These are phyloP conservation scores for Lentinula sp. DNA, from an alignment of 768 basidiomycete genomes.

Conservation along the genomic window DNA sequence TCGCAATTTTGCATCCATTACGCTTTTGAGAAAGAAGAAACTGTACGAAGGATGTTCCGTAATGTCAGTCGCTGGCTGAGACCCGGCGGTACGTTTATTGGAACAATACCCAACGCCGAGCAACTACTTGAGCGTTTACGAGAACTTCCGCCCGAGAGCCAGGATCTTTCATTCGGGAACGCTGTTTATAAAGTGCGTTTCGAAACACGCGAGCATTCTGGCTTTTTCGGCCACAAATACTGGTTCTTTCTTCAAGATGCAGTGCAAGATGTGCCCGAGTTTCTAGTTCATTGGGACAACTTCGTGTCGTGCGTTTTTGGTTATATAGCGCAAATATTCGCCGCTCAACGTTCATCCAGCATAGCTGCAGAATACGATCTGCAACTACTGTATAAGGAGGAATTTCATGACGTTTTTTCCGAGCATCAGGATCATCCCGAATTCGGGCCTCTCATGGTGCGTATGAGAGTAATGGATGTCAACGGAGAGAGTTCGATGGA, in stretches of 20 bases:
- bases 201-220: conserved; percentile 55
- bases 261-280: conserved; percentile 96
- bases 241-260: conserved; percentile 92
- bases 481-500: conserved; percentile 90
- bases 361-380: conserved; percentile 82
- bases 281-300: conserved; percentile 92
- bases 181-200: conserved; percentile 86
- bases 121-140: conserved; percentile 78
- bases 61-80: conserved; percentile 82
- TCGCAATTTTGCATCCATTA: conserved; percentile 99
- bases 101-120: conserved; percentile 92
- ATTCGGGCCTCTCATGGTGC: conserved; percentile 74
- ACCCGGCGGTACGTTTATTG: conserved; percentile 87
- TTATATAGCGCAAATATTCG: neutral
- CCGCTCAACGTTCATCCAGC: conserved; percentile 32
- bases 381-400: conserved; percentile 68
- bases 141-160: conserved; percentile 54
- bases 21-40: conserved; percentile 87
- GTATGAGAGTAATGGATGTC: conserved; percentile 88
- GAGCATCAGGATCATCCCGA: conserved; percentile 78
- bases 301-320: conserved; percentile 65
- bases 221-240: conserved; percentile 86
- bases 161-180: conserved; percentile 84
- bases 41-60: conserved; percentile 86
- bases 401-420: conserved; percentile 85